Base-by-base conservation (phyloP, 2,329 filamentous ascomycete genomes). In the Aureobasidium uvarum region DNA sequence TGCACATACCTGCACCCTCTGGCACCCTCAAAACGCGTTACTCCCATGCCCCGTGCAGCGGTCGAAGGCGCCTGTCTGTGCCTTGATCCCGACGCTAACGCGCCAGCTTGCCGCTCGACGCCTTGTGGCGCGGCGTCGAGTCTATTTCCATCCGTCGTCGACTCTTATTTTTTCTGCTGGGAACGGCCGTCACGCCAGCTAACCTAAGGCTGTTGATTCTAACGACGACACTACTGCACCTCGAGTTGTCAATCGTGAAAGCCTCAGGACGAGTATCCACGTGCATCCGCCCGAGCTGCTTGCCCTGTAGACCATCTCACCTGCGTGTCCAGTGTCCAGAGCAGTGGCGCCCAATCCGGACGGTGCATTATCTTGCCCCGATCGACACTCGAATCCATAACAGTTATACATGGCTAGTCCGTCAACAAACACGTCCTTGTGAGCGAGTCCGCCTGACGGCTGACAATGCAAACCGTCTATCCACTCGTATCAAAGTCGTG, bases 181-280 rank as follows among this genome's bases (percentile, higher is more conserved):
- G 60, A 63, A 63, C 60, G 60, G 46, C 48, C 60, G n/a, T 63
- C 60, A 63, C 60, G 60, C 60, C 60, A 63, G 60, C 48, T 63
- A 63, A 36, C 60, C 48, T 45, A 48, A 54, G 48, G 23, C 48
- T 63, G 48, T 43, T 45, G 25, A 51, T 63, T 50, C 60, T 31
- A 63, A 52, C 60, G 60, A 43, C 23, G 23, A 6, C 36, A 38
- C 60, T 63, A 63, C 60, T 63, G 60, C 60, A 63, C 48, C 60
- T 63, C 60, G 36, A 63, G 46, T 38, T 33, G 31, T 63, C 46
- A 38, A 63, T 63, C 45, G 58, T 41, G 48, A n/a, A 45, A 54
- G 60, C 33, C 60, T 63, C 46, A 50, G 25, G 46, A 18, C 46
- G 46, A 50, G 46, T 33, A 23, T 14, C 60, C 60, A 63, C 60